These are phyloP conservation scores for Hibiscus syriacus DNA, from an alignment of 345 rosid species.

Conservation along the genomic window DNA sequence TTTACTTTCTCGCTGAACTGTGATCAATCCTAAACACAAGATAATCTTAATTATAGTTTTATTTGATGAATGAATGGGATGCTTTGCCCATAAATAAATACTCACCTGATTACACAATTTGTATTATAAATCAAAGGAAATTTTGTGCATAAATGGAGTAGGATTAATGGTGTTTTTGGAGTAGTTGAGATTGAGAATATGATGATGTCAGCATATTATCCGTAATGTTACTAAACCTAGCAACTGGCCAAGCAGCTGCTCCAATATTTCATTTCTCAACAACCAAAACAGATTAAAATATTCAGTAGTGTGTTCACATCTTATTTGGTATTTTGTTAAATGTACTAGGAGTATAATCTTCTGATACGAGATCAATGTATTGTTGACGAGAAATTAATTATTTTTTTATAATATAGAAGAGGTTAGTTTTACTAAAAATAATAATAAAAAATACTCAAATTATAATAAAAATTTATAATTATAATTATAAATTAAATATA, in stretches of 20 bases:
- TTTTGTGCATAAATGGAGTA: background rate
- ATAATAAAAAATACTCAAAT: too few relatives aligned
- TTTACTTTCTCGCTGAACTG: background rate
- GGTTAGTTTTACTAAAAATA: too few relatives aligned
- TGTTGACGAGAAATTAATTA: too few relatives aligned
- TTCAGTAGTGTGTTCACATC: background rate
- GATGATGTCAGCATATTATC: slow-evolving; percentile 21
- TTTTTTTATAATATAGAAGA: too few relatives aligned
- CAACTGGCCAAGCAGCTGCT: background rate
- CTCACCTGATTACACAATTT: background rate
- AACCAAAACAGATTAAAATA: background rate
- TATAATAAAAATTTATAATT: too few relatives aligned
- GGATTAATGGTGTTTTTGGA: background rate
- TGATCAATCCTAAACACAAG: background rate
- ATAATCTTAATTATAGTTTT: background rate
- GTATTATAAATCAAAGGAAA: background rate
- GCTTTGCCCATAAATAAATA: background rate
- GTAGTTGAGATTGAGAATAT: slow-evolving; percentile 20
- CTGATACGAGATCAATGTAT: too few relatives aligned
- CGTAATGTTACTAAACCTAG: slow-evolving; percentile 26
- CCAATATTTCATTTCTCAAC: slow-evolving; percentile 3
- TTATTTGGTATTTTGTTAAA: background rate
- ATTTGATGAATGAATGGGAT: background rate
- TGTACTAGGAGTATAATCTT: too few relatives aligned
- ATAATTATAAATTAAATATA: too few relatives aligned